These are phyloP conservation scores for Ophiostoma tasmaniense DNA, from an alignment of 2,329 filamentous ascomycete genomes.

Conservation along the genomic window DNA sequence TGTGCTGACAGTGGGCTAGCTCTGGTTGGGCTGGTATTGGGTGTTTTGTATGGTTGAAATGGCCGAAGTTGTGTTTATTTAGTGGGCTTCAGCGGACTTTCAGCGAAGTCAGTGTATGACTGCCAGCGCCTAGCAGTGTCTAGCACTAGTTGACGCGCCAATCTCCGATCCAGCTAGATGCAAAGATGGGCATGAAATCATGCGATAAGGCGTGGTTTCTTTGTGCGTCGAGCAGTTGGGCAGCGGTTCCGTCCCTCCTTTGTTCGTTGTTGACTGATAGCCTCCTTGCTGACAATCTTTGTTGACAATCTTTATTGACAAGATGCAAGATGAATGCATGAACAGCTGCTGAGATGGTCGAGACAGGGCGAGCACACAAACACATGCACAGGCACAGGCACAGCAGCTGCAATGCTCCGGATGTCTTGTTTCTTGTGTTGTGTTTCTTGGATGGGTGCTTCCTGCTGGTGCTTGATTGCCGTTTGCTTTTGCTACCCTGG, in stretches of 20 bases:
- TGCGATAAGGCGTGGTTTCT: not conserved
- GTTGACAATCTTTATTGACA: not conserved
- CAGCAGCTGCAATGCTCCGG: conserved; percentile 10
- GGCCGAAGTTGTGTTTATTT: not conserved
- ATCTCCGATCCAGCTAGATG: not conserved
- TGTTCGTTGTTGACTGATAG: too few relatives aligned
- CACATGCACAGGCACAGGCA: not conserved
- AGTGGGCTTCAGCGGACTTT: not conserved
- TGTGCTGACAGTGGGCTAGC: not conserved
- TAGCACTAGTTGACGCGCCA: not conserved
- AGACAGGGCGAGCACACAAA: not conserved
- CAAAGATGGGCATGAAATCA: not conserved
- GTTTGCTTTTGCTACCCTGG: not conserved
- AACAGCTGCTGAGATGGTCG: not conserved
- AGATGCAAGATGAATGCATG: not conserved
- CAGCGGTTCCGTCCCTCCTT: too few relatives aligned
- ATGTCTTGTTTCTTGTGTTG: not conserved
- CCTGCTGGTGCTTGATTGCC: not conserved
- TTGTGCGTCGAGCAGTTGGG: not conserved
- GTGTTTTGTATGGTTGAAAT: not conserved
- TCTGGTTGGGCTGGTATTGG: not conserved
- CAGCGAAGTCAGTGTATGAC: not conserved
- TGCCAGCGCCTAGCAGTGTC: too few relatives aligned
- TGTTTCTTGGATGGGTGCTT: not conserved
- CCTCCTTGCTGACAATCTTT: not conserved